Base-by-base conservation (phyloP, 352 stramenopile genomes). In the Phytophthora citricola region DNA sequence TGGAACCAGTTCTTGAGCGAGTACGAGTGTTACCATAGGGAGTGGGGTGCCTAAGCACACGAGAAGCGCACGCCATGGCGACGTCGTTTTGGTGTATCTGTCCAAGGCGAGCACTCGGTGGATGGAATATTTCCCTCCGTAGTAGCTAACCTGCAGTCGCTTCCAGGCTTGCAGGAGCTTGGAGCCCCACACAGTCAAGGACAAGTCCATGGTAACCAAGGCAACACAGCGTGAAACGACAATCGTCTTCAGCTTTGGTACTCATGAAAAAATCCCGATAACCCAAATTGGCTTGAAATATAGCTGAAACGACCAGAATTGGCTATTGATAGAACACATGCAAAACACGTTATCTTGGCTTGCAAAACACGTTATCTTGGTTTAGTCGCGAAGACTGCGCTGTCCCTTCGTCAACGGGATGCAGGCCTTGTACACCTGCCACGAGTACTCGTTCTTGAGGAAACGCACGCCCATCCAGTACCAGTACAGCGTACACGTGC, bases 401-500 rank as follows among this genome's bases (percentile, higher is more conserved):
- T 17, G 22, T 15, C 17, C 41, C 17, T 17, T 15, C 8, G 22
- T 39, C n/a, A 43, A 10, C n/a, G 38, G 38, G n/a, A 43, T 43
- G 15, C 38, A 43, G 0, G 14, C 38, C 7, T 43, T 43, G 38
- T 43, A 43, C 15, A 43, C 38, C 15, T 43, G 38, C 38, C 38
- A 43, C 15, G 38, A 43, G 38, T 43, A 43, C 15, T 11, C 14
- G 38, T 43, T 43, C 7, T 43, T 43, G 14, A 43, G 38, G 38
- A 43, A 43, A 43, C 38, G 38, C 38, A 43, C 38, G 4, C 12
- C 38, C 51, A 59, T 7, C 46, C 46, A 29, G 46, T 53, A 40
- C 38, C 38, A 43, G 38, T 43, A 43, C 14, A 43, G 4, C 38
- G 38, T 43, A 4, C 38, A 43, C 15, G 14, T 43, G 5, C 38